Conservation (phyloP, 1,284 basidiomycete genomes). For the Leccinum pachyderme region DNA sequence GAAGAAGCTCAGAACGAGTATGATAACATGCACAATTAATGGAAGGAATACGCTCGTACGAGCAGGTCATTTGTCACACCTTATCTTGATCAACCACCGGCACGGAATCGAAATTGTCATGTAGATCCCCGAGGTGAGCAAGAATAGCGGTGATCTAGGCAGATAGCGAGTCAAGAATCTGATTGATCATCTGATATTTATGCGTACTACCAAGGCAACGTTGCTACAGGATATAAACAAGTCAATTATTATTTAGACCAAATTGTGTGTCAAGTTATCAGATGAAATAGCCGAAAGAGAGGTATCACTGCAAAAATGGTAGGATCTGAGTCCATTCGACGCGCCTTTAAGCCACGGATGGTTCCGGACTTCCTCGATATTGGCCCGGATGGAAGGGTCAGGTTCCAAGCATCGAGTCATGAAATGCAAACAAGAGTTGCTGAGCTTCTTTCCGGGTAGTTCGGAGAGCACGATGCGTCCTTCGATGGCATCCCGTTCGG, state of each 20-base stretch:
- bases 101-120: background rate
- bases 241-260: constrained; percentile 10
- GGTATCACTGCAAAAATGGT: constrained; percentile 8
- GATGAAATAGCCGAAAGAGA: background rate
- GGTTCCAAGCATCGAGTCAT: constrained; percentile 75
- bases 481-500: constrained; percentile 64
- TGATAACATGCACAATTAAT: background rate
- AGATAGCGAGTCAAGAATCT: background rate
- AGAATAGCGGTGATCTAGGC: no score
- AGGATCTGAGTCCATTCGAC: constrained; percentile 20
- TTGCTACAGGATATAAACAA: constrained; percentile 18
- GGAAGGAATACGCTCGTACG: no score
- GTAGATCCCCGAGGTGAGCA: background rate
- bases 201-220: constrained; percentile 1
- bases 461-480: constrained; percentile 47
- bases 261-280: constrained; percentile 11
- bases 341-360: constrained; percentile 68
- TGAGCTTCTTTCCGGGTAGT: constrained; percentile 37
- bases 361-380: constrained; percentile 67
- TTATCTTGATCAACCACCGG: background rate
- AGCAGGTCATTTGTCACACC: no score
- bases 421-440: constrained; percentile 51
- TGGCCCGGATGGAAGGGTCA: constrained; percentile 64
- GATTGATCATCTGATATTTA: background rate
- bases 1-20: background rate